Evolutionary conservation across 2,329 filamentous ascomycete genomes (phyloP).

Genomic region (Aplosporella prunicola): DNA sequence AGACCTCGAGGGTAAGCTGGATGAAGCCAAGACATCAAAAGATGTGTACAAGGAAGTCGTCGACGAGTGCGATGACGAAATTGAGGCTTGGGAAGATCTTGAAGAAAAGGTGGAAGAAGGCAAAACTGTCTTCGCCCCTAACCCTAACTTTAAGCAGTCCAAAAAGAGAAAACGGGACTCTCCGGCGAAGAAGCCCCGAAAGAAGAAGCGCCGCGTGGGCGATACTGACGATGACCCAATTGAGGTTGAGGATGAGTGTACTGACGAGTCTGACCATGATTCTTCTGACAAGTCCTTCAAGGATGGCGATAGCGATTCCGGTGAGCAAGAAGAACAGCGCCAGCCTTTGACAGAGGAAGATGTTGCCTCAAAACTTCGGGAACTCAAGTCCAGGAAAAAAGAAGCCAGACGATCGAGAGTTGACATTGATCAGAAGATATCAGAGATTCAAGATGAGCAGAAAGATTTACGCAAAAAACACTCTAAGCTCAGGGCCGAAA

Average conservation of each 20-base stretch:
- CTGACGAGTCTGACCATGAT: slow-evolving; percentile 14
- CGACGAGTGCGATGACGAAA: slow-evolving; percentile 31
- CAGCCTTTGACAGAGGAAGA: slow-evolving; percentile 32
- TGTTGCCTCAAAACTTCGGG: slow-evolving; percentile 35
- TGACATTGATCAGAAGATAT: slow-evolving; percentile 23
- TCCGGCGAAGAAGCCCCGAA: background rate
- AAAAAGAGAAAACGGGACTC: slow-evolving; percentile 36
- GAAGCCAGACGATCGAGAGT: slow-evolving; percentile 24
- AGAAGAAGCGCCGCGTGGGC: slow-evolving; percentile 14
- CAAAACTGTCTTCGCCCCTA: slow-evolving; percentile 34
- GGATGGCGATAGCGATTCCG: too few relatives aligned
- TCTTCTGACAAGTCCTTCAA: background rate
- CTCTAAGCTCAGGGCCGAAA: slow-evolving; percentile 22
- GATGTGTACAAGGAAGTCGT: slow-evolving; percentile 24
- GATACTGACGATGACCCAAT: slow-evolving; percentile 17
- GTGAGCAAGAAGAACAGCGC: slow-evolving; percentile 17
- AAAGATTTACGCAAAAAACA: slow-evolving; percentile 20
- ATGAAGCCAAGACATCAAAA: slow-evolving; percentile 25
- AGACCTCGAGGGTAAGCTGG: slow-evolving; percentile 16
- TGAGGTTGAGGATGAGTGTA: slow-evolving; percentile 13
- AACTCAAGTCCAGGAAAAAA: slow-evolving; percentile 37
- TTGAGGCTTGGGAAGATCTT: slow-evolving; percentile 39
- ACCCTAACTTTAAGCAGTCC: slow-evolving; percentile 13
- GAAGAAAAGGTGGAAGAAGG: slow-evolving; percentile 31
- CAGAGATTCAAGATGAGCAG: too few relatives aligned